phyloP scores from a whole-genome alignment of 495 filamentous ascomycete genomes.

The Penicillium angulare region DNA sequence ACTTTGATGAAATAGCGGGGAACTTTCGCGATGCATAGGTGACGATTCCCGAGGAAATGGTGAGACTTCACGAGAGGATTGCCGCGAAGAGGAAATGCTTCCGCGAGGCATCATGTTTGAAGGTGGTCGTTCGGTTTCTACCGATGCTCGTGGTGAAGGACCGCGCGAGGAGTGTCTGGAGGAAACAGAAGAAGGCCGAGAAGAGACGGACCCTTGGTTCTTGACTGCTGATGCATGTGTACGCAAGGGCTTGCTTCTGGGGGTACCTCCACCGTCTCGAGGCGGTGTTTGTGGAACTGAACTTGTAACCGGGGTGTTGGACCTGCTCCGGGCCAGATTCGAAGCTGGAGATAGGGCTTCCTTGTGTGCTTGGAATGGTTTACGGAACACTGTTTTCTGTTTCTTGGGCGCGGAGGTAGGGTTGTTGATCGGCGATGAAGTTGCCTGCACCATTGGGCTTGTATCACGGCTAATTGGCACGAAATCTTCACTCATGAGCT shows the following conservation, averaged over 20 bases:
- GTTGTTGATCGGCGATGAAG: constrained; percentile 42
- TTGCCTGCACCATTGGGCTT: constrained; percentile 60
- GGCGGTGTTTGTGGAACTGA: constrained; percentile 49
- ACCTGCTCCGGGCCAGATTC: constrained; percentile 28
- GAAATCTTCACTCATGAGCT: constrained; percentile 81
- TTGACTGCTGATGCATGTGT: constrained; percentile 40
- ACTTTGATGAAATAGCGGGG: constrained; percentile 1
- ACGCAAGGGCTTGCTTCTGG: constrained; percentile 37
- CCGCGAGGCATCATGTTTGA: constrained; percentile 32
- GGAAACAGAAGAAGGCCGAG: constrained; percentile 29
- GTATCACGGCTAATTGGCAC: constrained; percentile 71
- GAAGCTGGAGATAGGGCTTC: constrained; percentile 48
- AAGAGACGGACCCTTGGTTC: constrained; percentile 30
- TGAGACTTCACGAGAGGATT: constrained; percentile 36
- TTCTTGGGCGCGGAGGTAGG: constrained; percentile 50
- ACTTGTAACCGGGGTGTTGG: constrained; percentile 34
- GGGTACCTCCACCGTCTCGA: constrained; percentile 38
- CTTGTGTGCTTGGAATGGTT: constrained; percentile 56
- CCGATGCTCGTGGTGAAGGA: constrained; percentile 25
- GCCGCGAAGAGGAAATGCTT: constrained; percentile 26
- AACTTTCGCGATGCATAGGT: neutral
- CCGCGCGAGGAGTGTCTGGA: neutral
- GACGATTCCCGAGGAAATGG: constrained; percentile 14
- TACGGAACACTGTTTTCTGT: constrained; percentile 48
- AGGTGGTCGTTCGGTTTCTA: constrained; percentile 26